A percentile compares a stretch with the other conserved stretches of the same genome.
phyloP scores from a whole-genome alignment of 441 rosid species.

The Aleurites moluccanus region DNA sequence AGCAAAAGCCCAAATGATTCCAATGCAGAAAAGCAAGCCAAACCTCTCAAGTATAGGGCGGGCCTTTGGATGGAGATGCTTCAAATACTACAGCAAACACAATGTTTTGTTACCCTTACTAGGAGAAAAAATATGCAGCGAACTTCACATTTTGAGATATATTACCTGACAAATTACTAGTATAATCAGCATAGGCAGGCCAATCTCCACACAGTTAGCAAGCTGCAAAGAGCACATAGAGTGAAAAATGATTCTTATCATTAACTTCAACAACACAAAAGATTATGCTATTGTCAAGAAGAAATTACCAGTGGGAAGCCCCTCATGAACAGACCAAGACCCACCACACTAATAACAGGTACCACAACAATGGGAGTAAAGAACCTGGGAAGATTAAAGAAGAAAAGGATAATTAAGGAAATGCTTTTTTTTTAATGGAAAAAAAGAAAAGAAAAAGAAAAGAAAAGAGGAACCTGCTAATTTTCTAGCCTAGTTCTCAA shows the following conservation, averaged over 20 bases:
- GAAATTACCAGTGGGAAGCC: slow-evolving; percentile 85
- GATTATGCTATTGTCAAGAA: background rate
- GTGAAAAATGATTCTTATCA: slow-evolving; percentile 5
- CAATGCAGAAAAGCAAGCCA: slow-evolving; percentile 76
- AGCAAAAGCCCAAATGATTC: slow-evolving; percentile 85
- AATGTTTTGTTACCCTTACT: slow-evolving; percentile 17
- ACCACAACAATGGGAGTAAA: slow-evolving; percentile 73
- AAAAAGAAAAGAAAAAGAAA: background rate
- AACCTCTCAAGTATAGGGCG: slow-evolving; percentile 64
- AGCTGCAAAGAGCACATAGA: slow-evolving; percentile 50
- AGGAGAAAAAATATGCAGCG: background rate
- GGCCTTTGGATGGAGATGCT: slow-evolving; percentile 31
- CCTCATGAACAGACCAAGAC: slow-evolving; percentile 77
- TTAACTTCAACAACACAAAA: slow-evolving; percentile 1
- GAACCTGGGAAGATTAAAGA: slow-evolving; percentile 38
- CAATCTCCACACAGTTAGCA: slow-evolving; percentile 84
- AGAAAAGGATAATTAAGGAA: slow-evolving; percentile 11
- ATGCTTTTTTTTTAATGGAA: background rate
- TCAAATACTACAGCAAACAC: slow-evolving; percentile 56
- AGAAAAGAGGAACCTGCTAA: slow-evolving; percentile 3
- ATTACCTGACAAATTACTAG: slow-evolving; percentile 67
- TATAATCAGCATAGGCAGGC: slow-evolving; percentile 90
- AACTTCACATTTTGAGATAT: background rate
- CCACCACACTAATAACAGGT: slow-evolving; percentile 68
- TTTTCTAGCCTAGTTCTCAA: slow-evolving; percentile 9